Conservation (phyloP, 2,329 filamentous ascomycete genomes). For the Seiridium unicorne region DNA sequence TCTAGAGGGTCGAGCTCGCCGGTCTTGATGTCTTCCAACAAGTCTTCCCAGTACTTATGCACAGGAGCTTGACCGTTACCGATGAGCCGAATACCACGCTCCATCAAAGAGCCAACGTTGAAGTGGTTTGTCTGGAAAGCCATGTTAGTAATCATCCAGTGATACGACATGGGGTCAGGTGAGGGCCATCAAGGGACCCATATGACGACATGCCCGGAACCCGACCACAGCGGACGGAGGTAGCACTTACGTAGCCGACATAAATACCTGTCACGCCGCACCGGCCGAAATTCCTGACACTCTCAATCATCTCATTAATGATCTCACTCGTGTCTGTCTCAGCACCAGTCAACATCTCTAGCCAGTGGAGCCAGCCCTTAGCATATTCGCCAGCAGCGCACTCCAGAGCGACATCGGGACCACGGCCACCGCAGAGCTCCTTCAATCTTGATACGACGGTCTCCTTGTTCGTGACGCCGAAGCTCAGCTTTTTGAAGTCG, state of each 20-base stretch:
- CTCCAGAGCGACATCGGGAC: slow-evolving; percentile 66
- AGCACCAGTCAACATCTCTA: slow-evolving; percentile 59
- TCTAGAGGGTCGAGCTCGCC: slow-evolving; percentile 71
- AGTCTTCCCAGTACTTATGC: slow-evolving; percentile 78
- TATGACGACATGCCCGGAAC: not conserved
- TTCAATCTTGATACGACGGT: slow-evolving; percentile 72
- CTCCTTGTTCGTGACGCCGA: slow-evolving; percentile 54
- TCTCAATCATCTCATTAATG: slow-evolving; percentile 75
- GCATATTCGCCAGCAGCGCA: slow-evolving; percentile 61
- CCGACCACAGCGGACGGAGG: no score
- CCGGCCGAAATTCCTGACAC: slow-evolving; percentile 70
- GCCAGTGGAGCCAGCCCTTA: slow-evolving; percentile 59
- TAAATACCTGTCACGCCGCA: slow-evolving; percentile 75
- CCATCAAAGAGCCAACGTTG: slow-evolving; percentile 81
- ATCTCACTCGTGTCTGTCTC: slow-evolving; percentile 86
- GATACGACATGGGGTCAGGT: no score
- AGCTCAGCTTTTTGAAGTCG: slow-evolving; percentile 61
- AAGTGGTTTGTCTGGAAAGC: slow-evolving; percentile 68
- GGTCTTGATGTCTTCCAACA: slow-evolving; percentile 66
- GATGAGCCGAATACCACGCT: slow-evolving; percentile 78
- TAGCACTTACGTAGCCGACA: slow-evolving; percentile 51
- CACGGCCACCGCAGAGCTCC: slow-evolving; percentile 68
- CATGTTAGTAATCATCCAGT: not conserved
- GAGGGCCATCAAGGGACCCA: slow-evolving; percentile 3
- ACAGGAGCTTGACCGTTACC: slow-evolving; percentile 69